A percentile compares a stretch with the other conserved stretches of the same genome.
phyloP scores from a whole-genome alignment of 1,284 basidiomycete species.

The Xanthoconium separans region DNA sequence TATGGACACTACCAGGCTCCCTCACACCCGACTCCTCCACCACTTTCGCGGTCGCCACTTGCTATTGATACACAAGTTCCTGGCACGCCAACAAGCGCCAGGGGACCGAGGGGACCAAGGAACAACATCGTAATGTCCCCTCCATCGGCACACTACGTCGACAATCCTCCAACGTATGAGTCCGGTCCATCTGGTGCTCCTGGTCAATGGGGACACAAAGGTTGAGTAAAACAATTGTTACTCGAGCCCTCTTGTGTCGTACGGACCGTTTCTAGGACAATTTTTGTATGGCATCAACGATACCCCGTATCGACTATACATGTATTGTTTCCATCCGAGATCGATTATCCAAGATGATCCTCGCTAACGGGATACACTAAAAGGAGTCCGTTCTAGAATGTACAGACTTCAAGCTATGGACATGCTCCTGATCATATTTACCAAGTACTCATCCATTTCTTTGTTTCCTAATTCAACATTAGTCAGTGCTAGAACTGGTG shows the following conservation, averaged over 20 bases:
- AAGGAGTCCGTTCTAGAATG: not conserved
- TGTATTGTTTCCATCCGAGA: not conserved
- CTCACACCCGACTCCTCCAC: conserved; percentile 25
- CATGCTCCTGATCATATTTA: not conserved
- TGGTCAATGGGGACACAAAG: conserved; percentile 51
- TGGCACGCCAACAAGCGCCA: conserved; percentile 29
- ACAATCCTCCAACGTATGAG: conserved; percentile 66
- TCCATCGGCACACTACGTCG: conserved; percentile 39
- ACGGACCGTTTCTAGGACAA: conserved; percentile 19
- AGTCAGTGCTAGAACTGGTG: not conserved
- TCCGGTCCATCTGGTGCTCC: conserved; percentile 45
- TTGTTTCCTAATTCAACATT: not conserved
- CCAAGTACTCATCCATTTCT: not conserved
- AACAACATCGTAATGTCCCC: conserved; percentile 24
- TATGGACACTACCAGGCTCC: conserved; percentile 27
- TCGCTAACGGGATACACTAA: not conserved
- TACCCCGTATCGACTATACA: conserved; percentile 24
- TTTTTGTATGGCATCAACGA: conserved; percentile 15
- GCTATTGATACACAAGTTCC: conserved; percentile 36
- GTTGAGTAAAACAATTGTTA: conserved; percentile 14
- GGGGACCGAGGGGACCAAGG: conserved; percentile 38
- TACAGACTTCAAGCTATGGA: not conserved
- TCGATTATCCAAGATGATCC: no score
- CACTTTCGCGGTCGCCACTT: conserved; percentile 24
- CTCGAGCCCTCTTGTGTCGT: conserved; percentile 1